Evolutionary conservation across 1,284 basidiomycete genomes (phyloP).

Genomic region (Baeospora myosura): DNA sequence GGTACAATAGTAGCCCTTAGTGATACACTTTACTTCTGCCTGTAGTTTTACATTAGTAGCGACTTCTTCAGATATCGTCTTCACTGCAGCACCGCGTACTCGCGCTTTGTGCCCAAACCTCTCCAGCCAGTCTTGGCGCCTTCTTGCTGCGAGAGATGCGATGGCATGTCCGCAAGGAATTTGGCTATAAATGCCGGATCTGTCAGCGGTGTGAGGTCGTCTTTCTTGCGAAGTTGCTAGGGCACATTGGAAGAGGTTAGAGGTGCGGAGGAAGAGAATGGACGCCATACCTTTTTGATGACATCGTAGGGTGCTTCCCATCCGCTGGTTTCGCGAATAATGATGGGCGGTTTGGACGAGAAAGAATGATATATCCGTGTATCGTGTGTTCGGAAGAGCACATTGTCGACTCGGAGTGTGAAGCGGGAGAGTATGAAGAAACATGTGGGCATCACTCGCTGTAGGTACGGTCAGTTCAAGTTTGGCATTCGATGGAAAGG

Average conservation of each 20-base stretch:
- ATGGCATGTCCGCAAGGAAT: conserved; percentile 60
- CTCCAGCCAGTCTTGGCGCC: conserved; percentile 75
- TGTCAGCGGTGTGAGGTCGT: conserved; percentile 86
- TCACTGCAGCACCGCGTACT: conserved; percentile 25
- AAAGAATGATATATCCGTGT: conserved; percentile 90
- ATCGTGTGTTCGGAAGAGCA: conserved; percentile 88
- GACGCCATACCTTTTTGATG: conserved; percentile 57
- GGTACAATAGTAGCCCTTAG: too few relatives aligned
- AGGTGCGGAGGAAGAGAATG: background rate
- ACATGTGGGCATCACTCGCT: conserved; percentile 98
- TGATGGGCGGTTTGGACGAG: conserved; percentile 42
- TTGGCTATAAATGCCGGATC: conserved; percentile 84
- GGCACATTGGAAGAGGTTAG: conserved; percentile 3
- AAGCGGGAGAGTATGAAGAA: conserved; percentile 89
- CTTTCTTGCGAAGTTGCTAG: conserved; percentile 70
- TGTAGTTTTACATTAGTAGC: conserved; percentile 1
- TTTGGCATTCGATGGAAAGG: background rate
- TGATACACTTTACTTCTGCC: background rate
- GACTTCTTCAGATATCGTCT: too few relatives aligned
- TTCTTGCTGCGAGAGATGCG: conserved; percentile 46
- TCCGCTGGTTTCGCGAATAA: conserved; percentile 81
- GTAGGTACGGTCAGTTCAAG: conserved; percentile 8
- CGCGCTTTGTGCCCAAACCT: conserved; percentile 50
- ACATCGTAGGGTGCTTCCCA: conserved; percentile 86
- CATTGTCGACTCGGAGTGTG: conserved; percentile 92